Evolutionary conservation across 352 stramenopile species (phyloP), one percentile per base, ranked within the genome.

Genomic region (Phytopythium delawarense): DNA sequence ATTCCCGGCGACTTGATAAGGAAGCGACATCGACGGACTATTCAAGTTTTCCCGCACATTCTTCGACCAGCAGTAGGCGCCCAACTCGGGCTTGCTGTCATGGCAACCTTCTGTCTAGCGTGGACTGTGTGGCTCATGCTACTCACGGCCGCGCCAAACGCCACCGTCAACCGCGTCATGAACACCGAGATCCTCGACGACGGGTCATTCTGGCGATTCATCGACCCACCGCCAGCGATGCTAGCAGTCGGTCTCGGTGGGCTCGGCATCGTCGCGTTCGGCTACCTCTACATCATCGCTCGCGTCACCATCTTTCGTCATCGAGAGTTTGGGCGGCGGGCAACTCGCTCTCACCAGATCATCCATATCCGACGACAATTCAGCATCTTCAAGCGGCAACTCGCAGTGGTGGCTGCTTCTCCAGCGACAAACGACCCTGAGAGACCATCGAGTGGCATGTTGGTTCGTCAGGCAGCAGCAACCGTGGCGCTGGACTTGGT

Each of bases 81-180:
- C 5, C 20, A 32, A 0, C 9, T 32, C 11, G 52, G 23, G 7
- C 34, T 45, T 2, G 52, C 52, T 8, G 20, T 32, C 15, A 9
- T 46, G 18, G 52, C 30, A 1, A 25, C 16, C 15, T 6, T 23
- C 15, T 56, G 49, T 56, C 49, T 56, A 34, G 34, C 11, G 20
- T 58, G 34, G 52, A 46, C 52, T 16, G 32, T 58, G 21, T 58
- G 52, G 30, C 34, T 42, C 32, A 45, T 58, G 52, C 52, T 58
- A 30, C 52, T 58, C 12, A 58, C 52, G 6, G n/a, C 18, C 7
- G 20, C 52, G n/a, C 34, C 52, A 11, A 58, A 58, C 52, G 32
- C 30, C 2, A 58, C 32, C 7, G 52, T 46, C 23, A 58, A 58
- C 52, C 30, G 7, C 52, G 20, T 58, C 18, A 58, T 58, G 52